These are phyloP conservation scores for Castanea crenata DNA, from an alignment of 306 rosid genomes.

Conservation along the genomic window DNA sequence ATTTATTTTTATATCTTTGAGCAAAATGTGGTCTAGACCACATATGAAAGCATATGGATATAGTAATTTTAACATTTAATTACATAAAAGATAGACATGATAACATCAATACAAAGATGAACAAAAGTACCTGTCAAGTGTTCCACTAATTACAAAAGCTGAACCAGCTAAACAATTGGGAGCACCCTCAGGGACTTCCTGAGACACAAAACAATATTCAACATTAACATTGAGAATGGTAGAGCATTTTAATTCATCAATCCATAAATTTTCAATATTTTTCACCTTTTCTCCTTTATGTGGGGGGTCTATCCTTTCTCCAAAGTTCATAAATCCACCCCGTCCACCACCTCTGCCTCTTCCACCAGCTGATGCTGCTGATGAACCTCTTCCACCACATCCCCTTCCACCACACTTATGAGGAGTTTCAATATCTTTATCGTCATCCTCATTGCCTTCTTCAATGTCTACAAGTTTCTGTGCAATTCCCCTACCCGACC, in stretches of 20 bases:
- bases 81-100: slow-evolving; percentile 9
- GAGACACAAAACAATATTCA: too few relatives aligned
- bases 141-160: too few relatives aligned
- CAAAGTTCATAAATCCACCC: slow-evolving; percentile 93
- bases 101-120: neutral
- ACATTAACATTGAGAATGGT: too few relatives aligned
- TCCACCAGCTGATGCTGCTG: slow-evolving; percentile 63
- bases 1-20: neutral
- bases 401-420: slow-evolving; percentile 42
- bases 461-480: slow-evolving; percentile 45
- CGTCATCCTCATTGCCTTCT: slow-evolving; percentile 63
- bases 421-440: slow-evolving; percentile 36
- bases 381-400: slow-evolving; percentile 57
- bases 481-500: slow-evolving; percentile 56
- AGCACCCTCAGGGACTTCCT: too few relatives aligned
- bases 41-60: slow-evolving; percentile 11
- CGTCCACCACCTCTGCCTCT: slow-evolving; percentile 82
- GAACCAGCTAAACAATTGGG: too few relatives aligned
- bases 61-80: neutral
- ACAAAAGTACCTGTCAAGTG: too few relatives aligned
- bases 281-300: slow-evolving; percentile 76
- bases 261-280: too few relatives aligned
- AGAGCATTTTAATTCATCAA: too few relatives aligned
- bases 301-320: slow-evolving; percentile 96
- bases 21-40: neutral